Evolutionary conservation across 148 eudicot species (phyloP), one percentile per base, ranked within the genome.

Genomic region (Chenopodium quinoa): DNA sequence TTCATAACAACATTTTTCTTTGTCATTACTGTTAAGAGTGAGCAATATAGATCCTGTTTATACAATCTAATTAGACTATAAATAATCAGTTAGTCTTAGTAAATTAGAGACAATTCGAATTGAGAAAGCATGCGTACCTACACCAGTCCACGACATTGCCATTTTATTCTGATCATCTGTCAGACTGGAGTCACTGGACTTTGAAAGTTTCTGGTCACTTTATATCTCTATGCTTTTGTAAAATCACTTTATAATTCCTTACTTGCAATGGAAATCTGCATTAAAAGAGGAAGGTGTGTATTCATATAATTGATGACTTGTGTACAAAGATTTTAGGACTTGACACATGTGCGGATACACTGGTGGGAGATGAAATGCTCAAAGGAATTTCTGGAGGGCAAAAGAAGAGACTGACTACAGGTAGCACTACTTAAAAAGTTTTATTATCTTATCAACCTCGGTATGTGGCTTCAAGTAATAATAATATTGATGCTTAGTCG

Each of bases 331-430:
- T 95, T 84, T 87, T 95, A 89, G 97, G 98, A 80, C 88, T 95
- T 89, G 94, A 93, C 80, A 86, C 80, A 73, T 95, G 97, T 80
- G 94, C 92, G 69, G 94, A 92, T 90, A 95, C 97, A 82, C 84
- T 92, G 87, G 97, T 93, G 77, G 97, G 97, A 73, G 97, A 92
- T 87, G 99, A 93, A 84, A 93, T 93, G 98, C 90, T 91, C 37
- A 95, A 92, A 91, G 98, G 98, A 62, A 95, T 95, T 75, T 95
- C 98, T 69, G 98, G 98, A 52, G 98, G 98, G 76, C 98, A 95
- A 89, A 95, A 93, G 91, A 95, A 91, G 90, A 88, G 98, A 81
- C 93, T 95, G 11, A 91, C 98, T 29, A 91, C 98, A 5, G 98
- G 98, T 94, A 89, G 84, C 17, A 9, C 75, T 34, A 68, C 65